These are phyloP conservation scores for Spinacia oleracea DNA, from an alignment of 179 eudicot genomes.

Conservation along the genomic window DNA sequence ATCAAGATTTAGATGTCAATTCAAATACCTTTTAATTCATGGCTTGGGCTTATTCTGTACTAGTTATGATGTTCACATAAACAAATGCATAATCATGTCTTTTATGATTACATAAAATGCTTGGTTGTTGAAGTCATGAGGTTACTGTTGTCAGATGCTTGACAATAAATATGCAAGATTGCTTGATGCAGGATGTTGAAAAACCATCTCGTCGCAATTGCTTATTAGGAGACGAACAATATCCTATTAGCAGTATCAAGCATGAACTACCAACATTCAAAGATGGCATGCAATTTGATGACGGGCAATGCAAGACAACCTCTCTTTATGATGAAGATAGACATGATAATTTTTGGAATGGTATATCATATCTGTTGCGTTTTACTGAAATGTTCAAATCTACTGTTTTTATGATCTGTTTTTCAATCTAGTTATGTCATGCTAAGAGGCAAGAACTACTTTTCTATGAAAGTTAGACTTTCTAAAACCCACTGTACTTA, in stretches of 20 bases:
- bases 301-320: conserved; percentile 25
- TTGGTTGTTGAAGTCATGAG: not conserved
- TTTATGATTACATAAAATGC: not conserved
- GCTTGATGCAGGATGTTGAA: conserved; percentile 39
- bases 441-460: not conserved
- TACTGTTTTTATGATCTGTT: not conserved
- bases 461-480: not conserved
- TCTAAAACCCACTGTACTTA: not conserved
- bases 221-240: conserved; percentile 29
- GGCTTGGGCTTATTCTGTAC: not conserved
- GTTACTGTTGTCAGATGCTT: conserved; percentile 17
- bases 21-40: not conserved
- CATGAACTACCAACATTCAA: conserved; percentile 27
- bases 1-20: not conserved
- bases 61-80: conserved; percentile 3
- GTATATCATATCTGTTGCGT: conserved; percentile 31
- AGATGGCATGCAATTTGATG: conserved; percentile 24
- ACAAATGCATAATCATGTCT: not conserved
- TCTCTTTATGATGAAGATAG: conserved; percentile 42
- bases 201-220: conserved; percentile 31
- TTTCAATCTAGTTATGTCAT: conserved; percentile 1
- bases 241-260: conserved; percentile 29
- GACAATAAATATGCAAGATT: conserved; percentile 20
- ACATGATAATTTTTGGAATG: conserved; percentile 42
- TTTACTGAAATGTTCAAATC: not conserved